phyloP scores from a whole-genome alignment of 2,329 filamentous ascomycete species.

The Calonectria naviculata region DNA sequence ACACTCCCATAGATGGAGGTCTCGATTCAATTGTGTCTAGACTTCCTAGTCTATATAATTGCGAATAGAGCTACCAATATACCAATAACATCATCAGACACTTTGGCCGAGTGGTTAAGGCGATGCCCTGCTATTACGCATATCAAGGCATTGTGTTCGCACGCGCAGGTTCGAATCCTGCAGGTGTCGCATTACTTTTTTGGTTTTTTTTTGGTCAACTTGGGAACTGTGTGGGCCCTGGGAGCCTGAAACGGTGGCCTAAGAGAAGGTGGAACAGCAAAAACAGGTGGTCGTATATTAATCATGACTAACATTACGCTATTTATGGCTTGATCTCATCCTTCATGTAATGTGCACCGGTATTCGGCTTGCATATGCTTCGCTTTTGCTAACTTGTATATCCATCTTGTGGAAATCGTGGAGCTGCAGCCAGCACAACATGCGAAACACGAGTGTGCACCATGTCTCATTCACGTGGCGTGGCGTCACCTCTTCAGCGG shows the following conservation, averaged over 20 bases:
- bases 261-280: neutral
- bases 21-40: too few relatives aligned
- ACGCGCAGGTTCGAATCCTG: conserved; percentile 13
- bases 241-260: neutral
- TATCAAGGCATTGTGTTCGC: conserved; percentile 11
- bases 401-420: conserved; percentile 52
- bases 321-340: neutral
- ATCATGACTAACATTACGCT: neutral
- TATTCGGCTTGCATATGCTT: conserved; percentile 47
- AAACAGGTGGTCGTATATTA: neutral
- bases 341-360: conserved; percentile 45
- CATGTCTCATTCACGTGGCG: conserved; percentile 38
- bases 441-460: conserved; percentile 50
- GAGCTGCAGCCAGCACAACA: conserved; percentile 51
- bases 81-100: neutral
- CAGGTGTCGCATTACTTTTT: neutral
- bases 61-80: too few relatives aligned
- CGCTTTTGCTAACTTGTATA: conserved; percentile 45
- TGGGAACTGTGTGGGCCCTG: neutral
- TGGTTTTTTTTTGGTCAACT: neutral
- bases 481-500: neutral
- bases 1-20: too few relatives aligned
- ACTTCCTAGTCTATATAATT: too few relatives aligned
- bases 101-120: conserved; percentile 13
- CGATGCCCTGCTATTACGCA: conserved; percentile 9